phyloP scores from a whole-genome alignment of 352 stramenopile genomes.

The Globisporangium nunn region DNA sequence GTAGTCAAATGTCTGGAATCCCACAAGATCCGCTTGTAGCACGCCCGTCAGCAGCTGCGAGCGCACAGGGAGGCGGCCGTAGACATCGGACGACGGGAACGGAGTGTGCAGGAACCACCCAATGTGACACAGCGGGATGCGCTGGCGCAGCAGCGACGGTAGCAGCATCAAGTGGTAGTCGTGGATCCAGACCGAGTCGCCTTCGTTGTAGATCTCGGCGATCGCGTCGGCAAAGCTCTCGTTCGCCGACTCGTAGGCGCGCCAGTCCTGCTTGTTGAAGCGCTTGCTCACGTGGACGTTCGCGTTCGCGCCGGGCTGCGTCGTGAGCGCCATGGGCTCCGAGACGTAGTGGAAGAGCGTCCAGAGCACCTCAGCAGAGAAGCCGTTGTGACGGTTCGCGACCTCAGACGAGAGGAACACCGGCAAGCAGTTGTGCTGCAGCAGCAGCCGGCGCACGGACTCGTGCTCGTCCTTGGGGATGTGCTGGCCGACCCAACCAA shows the following conservation, averaged over 20 bases:
- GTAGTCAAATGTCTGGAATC: conserved; percentile 89
- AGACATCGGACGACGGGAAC: conserved; percentile 84
- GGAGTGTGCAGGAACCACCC: conserved; percentile 88
- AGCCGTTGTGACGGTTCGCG: conserved; percentile 81
- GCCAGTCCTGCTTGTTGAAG: conserved; percentile 87
- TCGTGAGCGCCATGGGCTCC: conserved; percentile 45
- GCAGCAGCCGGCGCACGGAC: conserved; percentile 53
- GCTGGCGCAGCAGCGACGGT: conserved; percentile 74
- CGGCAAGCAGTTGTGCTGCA: conserved; percentile 84
- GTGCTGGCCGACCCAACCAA: conserved; percentile 86
- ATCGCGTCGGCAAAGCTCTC: conserved; percentile 82
- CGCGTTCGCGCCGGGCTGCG: conserved; percentile 26
- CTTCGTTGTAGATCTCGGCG: conserved; percentile 83
- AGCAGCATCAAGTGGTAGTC: conserved; percentile 90
- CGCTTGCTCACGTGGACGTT: conserved; percentile 56
- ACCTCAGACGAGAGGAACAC: conserved; percentile 84
- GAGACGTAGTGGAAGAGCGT: conserved; percentile 89
- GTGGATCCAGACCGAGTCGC: conserved; percentile 85
- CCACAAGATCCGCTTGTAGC: conserved; percentile 75
- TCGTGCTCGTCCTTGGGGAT: conserved; percentile 80
- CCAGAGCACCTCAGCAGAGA: conserved; percentile 89
- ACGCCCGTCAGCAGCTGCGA: conserved; percentile 71
- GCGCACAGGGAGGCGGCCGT: conserved; percentile 74
- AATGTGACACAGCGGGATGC: conserved; percentile 65
- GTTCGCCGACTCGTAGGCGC: conserved; percentile 85